Evolutionary conservation across 2,329 filamentous ascomycete species (phyloP).

Genomic region (Penicillium sp.): DNA sequence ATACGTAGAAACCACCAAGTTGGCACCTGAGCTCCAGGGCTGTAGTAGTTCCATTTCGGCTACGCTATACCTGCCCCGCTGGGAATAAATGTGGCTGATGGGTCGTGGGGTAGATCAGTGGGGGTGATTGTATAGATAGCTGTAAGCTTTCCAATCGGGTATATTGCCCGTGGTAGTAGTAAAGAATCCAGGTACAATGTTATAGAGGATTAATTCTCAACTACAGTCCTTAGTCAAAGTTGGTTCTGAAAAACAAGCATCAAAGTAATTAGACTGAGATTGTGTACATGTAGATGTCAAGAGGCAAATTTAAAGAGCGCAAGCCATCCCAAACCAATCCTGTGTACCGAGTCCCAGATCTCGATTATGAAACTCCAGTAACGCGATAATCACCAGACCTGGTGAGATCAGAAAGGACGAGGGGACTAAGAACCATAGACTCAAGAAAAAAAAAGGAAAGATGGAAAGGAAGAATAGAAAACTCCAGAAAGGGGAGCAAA

Average conservation of each 20-base stretch:
- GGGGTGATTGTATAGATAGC: too few species aligned
- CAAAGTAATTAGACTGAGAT: neutral
- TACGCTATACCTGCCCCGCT: too few species aligned
- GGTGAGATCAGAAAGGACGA: neutral
- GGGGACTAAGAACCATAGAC: neutral
- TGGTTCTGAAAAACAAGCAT: neutral
- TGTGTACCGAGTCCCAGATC: neutral
- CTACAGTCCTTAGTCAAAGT: neutral
- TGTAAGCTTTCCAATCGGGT: too few species aligned
- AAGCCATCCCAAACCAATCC: slow-evolving; percentile 11
- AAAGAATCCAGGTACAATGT: too few species aligned
- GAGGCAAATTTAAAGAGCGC: slow-evolving; percentile 4
- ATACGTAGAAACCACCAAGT: too few species aligned
- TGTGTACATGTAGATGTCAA: slow-evolving; percentile 12
- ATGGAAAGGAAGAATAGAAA: neutral
- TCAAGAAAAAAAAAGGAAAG: neutral
- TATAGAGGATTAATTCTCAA: neutral
- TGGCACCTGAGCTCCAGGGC: too few species aligned
- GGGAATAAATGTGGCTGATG: too few species aligned
- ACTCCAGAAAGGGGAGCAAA: neutral
- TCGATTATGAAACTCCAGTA: neutral
- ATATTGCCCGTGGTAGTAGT: too few species aligned
- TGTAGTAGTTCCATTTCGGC: too few species aligned
- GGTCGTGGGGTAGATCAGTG: too few species aligned
- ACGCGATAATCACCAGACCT: neutral